Evolutionary conservation across 1,139 yeast species (phyloP), one percentile per base, ranked within the genome.

Genomic region (Blastobotrys malaysiensis): DNA sequence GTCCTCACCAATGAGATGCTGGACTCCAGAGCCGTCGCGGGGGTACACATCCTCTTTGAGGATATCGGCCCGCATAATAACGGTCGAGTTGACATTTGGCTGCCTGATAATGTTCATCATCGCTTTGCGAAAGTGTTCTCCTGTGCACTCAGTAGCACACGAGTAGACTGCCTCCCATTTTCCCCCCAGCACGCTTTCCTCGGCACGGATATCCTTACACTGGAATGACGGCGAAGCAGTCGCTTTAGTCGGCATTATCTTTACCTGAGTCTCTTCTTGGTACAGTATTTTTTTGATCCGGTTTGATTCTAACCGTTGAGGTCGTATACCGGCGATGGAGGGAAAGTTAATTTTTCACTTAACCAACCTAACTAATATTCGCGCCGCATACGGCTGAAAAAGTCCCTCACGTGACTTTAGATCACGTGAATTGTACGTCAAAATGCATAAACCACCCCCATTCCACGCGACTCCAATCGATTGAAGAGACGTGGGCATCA

Each of bases 71-170:
- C 98, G 75, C 73, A 91, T 75, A 44, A 91, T 86, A 27, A 89
- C 95, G 0, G 97, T 87, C 7, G 97, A 91, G 69, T 91, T 91
- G 69, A 91, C 86, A 68, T 91, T 88, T 13, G 98, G 98, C 59
- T 89, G 90, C 57, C 79, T 77, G 54, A 91, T 86, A 59, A 91
- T 76, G 68, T 90, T 88, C 48, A 80, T 69, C 93, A 89, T 86
- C 4, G 97, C 97, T 9, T 74, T 72, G 56, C 82, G 83, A 65
- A 84, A 90, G 71, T 89, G 65, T 9, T 67, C 66, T 1, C 75
- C 66, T 13, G 65, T 64, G 59, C 76, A 77, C 7, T 65, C 65
- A 1, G 71, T 72, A 1, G 60, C 58, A 16, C 61, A 61, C 9
- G 62, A 61, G 49, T 63, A 64, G 5, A 65, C 61, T 0, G 66